Conservation (phyloP, 2,329 filamentous ascomycete genomes). For the Trichoderma arundinaceum region DNA sequence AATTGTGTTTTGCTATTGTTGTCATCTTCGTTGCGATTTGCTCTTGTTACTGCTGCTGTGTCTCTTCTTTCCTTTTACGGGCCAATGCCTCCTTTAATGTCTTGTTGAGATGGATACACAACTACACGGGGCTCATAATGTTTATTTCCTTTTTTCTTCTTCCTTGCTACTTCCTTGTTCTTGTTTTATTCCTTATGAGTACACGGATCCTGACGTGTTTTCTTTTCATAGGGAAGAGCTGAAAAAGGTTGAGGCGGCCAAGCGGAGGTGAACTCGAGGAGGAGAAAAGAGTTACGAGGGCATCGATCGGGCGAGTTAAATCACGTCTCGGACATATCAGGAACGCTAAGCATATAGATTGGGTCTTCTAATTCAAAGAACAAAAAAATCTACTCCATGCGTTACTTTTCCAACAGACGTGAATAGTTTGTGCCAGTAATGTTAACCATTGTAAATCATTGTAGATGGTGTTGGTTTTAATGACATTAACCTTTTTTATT, state of each 20-base stretch:
- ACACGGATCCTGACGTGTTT: slow-evolving; percentile 32
- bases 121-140: slow-evolving; percentile 15
- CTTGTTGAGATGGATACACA: slow-evolving; percentile 7
- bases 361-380: slow-evolving; percentile 28
- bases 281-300: slow-evolving; percentile 35
- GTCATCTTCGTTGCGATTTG: not conserved
- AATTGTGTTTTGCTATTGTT: not conserved
- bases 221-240: slow-evolving; percentile 73
- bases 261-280: slow-evolving; percentile 58
- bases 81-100: not conserved
- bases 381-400: slow-evolving; percentile 23
- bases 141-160: not conserved
- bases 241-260: slow-evolving; percentile 86
- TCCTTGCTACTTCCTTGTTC: not conserved
- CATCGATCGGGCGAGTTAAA: slow-evolving; percentile 6
- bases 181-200: slow-evolving; percentile 18
- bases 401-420: not conserved
- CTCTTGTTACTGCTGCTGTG: not conserved
- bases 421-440: no score
- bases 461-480: not conserved
- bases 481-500: slow-evolving; percentile 21
- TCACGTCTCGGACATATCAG: slow-evolving; percentile 7
- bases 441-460: not conserved
- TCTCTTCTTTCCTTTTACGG: not conserved
- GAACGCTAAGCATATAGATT: slow-evolving; percentile 26